Evolutionary conservation across 495 filamentous ascomycete genomes (phyloP).

Genomic region (Neurospora sp.): DNA sequence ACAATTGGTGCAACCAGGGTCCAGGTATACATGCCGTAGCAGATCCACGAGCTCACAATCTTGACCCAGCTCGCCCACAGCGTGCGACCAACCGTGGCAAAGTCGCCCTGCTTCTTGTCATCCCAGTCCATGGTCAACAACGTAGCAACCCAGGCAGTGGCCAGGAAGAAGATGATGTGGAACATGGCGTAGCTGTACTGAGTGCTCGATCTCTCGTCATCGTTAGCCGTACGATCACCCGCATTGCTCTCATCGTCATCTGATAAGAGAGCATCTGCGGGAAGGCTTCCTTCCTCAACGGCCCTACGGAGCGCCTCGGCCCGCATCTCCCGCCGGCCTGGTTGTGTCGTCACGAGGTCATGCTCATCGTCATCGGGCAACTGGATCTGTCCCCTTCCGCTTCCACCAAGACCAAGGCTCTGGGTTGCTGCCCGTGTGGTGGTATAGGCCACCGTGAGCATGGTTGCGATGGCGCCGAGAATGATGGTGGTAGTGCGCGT

Average conservation of each 20-base stretch:
- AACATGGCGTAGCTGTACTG: slow-evolving; percentile 96
- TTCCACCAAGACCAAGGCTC: slow-evolving; percentile 68
- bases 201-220: slow-evolving; percentile 80
- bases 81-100: slow-evolving; percentile 84
- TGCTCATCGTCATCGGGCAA: slow-evolving; percentile 60
- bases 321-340: slow-evolving; percentile 81
- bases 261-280: slow-evolving; percentile 79
- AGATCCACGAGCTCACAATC: slow-evolving; percentile 95
- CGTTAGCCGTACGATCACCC: slow-evolving; percentile 52
- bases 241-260: slow-evolving; percentile 60
- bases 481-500: slow-evolving; percentile 85
- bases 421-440: slow-evolving; percentile 95
- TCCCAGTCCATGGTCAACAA: slow-evolving; percentile 79
- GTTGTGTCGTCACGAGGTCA: slow-evolving; percentile 82
- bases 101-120: slow-evolving; percentile 51
- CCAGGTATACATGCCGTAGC: slow-evolving; percentile 91
- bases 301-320: slow-evolving; percentile 82
- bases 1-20: slow-evolving; percentile 78
- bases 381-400: slow-evolving; percentile 43
- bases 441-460: slow-evolving; percentile 95
- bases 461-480: slow-evolving; percentile 87
- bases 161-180: slow-evolving; percentile 95
- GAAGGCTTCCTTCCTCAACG: slow-evolving; percentile 81
- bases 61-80: slow-evolving; percentile 99
- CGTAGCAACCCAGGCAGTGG: slow-evolving; percentile 91